Evolutionary conservation across 192 early-diverging fungal species (phyloP).

Genomic region (Entomortierella chlamydospora): DNA sequence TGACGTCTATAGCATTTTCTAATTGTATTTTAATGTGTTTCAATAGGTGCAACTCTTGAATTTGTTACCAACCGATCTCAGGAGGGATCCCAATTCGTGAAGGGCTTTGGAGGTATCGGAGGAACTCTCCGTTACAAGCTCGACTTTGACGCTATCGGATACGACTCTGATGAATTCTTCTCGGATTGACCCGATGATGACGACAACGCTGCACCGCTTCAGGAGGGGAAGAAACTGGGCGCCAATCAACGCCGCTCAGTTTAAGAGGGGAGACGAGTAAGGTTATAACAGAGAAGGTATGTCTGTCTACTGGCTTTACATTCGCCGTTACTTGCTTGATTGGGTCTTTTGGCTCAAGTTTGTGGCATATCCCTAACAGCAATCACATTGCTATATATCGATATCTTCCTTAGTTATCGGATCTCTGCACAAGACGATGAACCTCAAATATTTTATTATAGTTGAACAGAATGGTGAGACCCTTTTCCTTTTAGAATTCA

Average conservation of each 20-base stretch:
- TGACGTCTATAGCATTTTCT: too few relatives aligned
- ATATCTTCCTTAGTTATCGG: not conserved
- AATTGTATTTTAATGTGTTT: not conserved
- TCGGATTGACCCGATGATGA: constrained; percentile 60
- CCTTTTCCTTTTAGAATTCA: not conserved
- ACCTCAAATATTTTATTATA: constrained; percentile 1
- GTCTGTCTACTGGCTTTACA: too few relatives aligned
- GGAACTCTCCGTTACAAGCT: constrained; percentile 97
- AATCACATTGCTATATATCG: not conserved
- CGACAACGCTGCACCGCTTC: constrained; percentile 56
- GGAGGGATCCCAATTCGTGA: constrained; percentile 97
- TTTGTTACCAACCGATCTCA: constrained; percentile 96
- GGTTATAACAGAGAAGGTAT: constrained; percentile 47
- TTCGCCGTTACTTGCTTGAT: too few relatives aligned
- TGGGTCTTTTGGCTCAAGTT: too few relatives aligned
- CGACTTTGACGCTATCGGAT: constrained; percentile 75
- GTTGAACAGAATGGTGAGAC: not conserved
- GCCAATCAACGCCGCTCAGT: constrained; percentile 38
- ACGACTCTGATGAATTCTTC: constrained; percentile 75
- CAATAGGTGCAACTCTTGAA: constrained; percentile 82
- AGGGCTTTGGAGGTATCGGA: constrained; percentile 99
- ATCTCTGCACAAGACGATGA: constrained; percentile 13
- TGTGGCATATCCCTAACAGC: too few relatives aligned
- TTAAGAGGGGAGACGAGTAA: constrained; percentile 34
- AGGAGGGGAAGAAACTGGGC: constrained; percentile 54